Percentiles rank a stretch among this genome's conserved stretches.
phyloP scores from a whole-genome alignment of 768 basidiomycete genomes.

The Lactarius hengduanensis region DNA sequence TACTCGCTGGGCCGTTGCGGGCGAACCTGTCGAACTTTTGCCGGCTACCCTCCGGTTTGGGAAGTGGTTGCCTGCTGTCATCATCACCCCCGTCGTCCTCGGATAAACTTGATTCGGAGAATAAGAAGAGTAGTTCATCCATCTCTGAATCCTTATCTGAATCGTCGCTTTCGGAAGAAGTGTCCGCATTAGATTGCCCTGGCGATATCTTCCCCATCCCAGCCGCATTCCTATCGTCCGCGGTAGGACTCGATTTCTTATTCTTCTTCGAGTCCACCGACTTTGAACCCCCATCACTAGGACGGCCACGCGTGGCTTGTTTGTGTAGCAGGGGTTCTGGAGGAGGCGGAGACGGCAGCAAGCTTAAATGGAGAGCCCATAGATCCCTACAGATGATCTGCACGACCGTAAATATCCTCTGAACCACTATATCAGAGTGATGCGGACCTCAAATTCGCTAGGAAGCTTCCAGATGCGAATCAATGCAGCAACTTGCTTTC shows the following conservation, averaged over 20 bases:
- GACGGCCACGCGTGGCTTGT: conserved; percentile 35
- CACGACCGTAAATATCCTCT: conserved; percentile 6
- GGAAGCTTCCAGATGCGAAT: conserved; percentile 68
- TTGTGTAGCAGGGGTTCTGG: conserved; percentile 56
- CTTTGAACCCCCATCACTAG: conserved; percentile 13
- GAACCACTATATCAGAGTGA: background rate
- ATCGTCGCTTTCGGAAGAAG: conserved; percentile 35
- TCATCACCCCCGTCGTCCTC: conserved; percentile 34
- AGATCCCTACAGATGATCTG: conserved; percentile 74
- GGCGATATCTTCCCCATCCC: conserved; percentile 5
- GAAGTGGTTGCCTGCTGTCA: conserved; percentile 9
- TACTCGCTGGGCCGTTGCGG: conserved; percentile 46
- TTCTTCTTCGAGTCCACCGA: conserved; percentile 30
- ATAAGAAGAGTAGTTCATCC: conserved; percentile 40
- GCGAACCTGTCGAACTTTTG: conserved; percentile 26
- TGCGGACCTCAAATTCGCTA: conserved; percentile 70
- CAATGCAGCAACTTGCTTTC: conserved; percentile 70
- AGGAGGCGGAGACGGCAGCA: conserved; percentile 57
- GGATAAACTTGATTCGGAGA: conserved; percentile 38
- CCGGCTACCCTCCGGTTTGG: conserved; percentile 14
- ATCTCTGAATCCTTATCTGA: conserved; percentile 40
- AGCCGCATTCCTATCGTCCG: conserved; percentile 23
- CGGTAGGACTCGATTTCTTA: conserved; percentile 13
- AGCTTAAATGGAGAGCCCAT: conserved; percentile 73
- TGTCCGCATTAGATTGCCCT: conserved; percentile 13